Evolutionary conservation across 768 basidiomycete genomes (phyloP).

Genomic region (Galerina marginata): DNA sequence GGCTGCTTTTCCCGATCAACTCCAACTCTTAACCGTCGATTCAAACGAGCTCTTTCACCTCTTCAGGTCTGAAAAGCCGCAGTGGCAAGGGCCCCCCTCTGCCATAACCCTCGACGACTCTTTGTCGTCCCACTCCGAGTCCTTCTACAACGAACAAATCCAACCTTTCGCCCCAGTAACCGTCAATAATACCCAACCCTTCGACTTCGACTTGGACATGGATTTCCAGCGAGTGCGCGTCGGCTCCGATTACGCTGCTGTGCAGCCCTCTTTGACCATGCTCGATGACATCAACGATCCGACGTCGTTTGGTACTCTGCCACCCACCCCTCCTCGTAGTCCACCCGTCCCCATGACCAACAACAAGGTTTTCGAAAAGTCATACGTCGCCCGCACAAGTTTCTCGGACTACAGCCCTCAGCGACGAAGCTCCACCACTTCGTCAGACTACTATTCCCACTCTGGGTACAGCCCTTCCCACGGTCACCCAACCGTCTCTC

Average conservation of each 20-base stretch:
- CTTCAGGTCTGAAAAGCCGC: constrained; percentile 66
- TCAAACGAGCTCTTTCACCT: constrained; percentile 68
- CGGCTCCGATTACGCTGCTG: constrained; percentile 60
- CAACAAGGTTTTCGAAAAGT: constrained; percentile 39
- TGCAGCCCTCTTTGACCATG: constrained; percentile 40
- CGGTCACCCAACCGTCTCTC: constrained; percentile 57
- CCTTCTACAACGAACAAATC: constrained; percentile 66
- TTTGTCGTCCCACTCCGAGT: constrained; percentile 69
- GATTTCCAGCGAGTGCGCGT: constrained; percentile 70
- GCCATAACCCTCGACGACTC: constrained; percentile 79
- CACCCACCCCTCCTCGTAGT: constrained; percentile 62
- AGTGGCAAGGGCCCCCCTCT: constrained; percentile 68
- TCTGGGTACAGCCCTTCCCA: constrained; percentile 52
- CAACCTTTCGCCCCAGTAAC: constrained; percentile 48
- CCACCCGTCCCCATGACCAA: constrained; percentile 43
- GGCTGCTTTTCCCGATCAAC: constrained; percentile 68
- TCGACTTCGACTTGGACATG: constrained; percentile 72
- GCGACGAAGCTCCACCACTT: constrained; percentile 52
- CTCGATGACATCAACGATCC: constrained; percentile 53
- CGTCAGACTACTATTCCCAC: constrained; percentile 52
- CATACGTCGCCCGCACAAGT: constrained; percentile 51
- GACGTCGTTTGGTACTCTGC: constrained; percentile 61
- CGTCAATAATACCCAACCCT: constrained; percentile 48
- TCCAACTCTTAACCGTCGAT: constrained; percentile 68
- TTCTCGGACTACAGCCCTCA: constrained; percentile 71